These are phyloP conservation scores for Ilyonectria mors-panacis DNA, from an alignment of 2,329 filamentous ascomycete genomes.

Conservation along the genomic window DNA sequence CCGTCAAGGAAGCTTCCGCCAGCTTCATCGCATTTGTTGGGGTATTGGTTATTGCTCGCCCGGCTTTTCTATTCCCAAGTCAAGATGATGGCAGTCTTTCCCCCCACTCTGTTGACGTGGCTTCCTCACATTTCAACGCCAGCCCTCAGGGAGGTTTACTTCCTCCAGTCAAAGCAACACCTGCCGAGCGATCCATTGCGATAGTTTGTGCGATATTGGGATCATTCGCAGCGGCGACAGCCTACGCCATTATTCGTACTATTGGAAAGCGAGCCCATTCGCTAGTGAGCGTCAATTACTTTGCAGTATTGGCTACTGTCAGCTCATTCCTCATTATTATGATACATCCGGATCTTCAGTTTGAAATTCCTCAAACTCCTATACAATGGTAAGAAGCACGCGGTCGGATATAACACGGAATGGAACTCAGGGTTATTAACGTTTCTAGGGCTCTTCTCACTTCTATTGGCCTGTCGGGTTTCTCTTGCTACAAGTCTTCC, in stretches of 20 bases:
- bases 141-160: slow-evolving; percentile 42
- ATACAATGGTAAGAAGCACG: slow-evolving; percentile 45
- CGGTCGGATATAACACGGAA: fast-evolving
- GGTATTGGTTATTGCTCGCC: slow-evolving; percentile 82
- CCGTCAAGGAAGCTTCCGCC: slow-evolving; percentile 77
- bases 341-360: slow-evolving; percentile 57
- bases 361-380: slow-evolving; percentile 52
- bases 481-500: slow-evolving; percentile 83
- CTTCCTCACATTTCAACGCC: slow-evolving; percentile 19
- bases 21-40: slow-evolving; percentile 79
- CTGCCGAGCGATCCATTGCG: slow-evolving; percentile 75
- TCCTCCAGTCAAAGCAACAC: slow-evolving; percentile 58
- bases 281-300: slow-evolving; percentile 84
- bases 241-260: slow-evolving; percentile 80
- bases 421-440: slow-evolving; percentile 5
- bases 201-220: slow-evolving; percentile 78
- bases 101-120: slow-evolving; percentile 2
- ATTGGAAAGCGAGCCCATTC: slow-evolving; percentile 83
- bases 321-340: slow-evolving; percentile 74
- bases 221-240: slow-evolving; percentile 77
- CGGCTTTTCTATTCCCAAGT: slow-evolving; percentile 68
- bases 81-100: slow-evolving; percentile 28
- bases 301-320: slow-evolving; percentile 76
- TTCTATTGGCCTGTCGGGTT: slow-evolving; percentile 77
- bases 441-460: slow-evolving; percentile 70